A percentile compares a stretch with the other conserved stretches of the same genome.
phyloP scores from a whole-genome alignment of 148 eudicot species.

The Bassia scoparia region DNA sequence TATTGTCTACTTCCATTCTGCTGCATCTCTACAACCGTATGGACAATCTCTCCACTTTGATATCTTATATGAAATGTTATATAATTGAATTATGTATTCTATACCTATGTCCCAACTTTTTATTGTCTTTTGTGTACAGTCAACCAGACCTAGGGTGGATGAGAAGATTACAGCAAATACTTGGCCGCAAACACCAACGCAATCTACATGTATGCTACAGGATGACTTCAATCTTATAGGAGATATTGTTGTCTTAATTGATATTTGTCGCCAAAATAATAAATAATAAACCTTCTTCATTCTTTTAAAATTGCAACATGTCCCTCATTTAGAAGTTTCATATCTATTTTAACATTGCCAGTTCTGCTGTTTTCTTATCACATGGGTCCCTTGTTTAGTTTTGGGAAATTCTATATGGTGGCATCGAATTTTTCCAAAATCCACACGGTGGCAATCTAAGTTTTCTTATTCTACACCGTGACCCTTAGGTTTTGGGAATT shows the following conservation, averaged over 20 bases:
- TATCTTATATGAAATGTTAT: slow-evolving; percentile 6
- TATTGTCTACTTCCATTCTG: slow-evolving; percentile 96
- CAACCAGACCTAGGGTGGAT: slow-evolving; percentile 97
- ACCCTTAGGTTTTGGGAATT: too few relatives aligned
- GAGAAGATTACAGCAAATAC: slow-evolving; percentile 88
- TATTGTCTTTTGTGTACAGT: slow-evolving; percentile 36
- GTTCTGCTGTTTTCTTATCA: too few relatives aligned
- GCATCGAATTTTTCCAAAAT: too few relatives aligned
- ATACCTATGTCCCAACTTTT: not conserved
- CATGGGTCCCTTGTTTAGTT: too few relatives aligned
- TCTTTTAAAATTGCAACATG: too few relatives aligned
- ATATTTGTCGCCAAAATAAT: not conserved
- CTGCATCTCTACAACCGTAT: slow-evolving; percentile 92
- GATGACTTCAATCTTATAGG: slow-evolving; percentile 2
- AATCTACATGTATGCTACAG: slow-evolving; percentile 74
- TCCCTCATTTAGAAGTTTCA: too few relatives aligned
- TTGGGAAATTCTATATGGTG: too few relatives aligned
- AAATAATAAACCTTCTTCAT: too few relatives aligned
- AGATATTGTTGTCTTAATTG: not conserved
- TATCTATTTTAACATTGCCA: too few relatives aligned
- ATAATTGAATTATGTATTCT: not conserved
- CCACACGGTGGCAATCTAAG: too few relatives aligned
- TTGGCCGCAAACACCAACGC: slow-evolving; percentile 92
- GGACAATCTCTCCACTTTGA: slow-evolving; percentile 24
- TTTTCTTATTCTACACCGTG: too few relatives aligned